A percentile compares a stretch with the other conserved stretches of the same genome.
These are phyloP conservation scores for Colletotrichum zoysiae DNA, from an alignment of 2,329 filamentous ascomycete genomes.

Conservation along the genomic window DNA sequence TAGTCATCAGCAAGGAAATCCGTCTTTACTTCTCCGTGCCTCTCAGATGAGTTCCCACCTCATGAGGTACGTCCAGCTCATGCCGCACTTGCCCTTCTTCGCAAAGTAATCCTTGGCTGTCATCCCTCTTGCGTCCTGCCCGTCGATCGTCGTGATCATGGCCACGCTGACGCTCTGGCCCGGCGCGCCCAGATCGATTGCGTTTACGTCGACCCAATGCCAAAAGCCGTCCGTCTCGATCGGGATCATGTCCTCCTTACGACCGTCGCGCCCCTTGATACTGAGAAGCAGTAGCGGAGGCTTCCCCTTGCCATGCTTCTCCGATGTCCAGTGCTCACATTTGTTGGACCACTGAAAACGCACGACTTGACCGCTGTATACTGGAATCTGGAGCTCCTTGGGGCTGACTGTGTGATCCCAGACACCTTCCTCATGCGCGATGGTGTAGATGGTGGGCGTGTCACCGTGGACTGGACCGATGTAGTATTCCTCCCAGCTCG, in stretches of 20 bases:
- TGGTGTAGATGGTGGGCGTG: conserved; percentile 60
- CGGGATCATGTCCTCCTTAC: conserved; percentile 75
- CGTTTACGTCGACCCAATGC: conserved; percentile 84
- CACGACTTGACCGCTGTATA: conserved; percentile 68
- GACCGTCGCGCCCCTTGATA: conserved; percentile 74
- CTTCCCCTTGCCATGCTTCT: conserved; percentile 73
- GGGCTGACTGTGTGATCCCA: conserved; percentile 73
- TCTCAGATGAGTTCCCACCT: conserved; percentile 63
- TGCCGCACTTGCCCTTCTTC: conserved; percentile 59
- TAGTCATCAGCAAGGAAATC: conserved; percentile 10
- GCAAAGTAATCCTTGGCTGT: conserved; percentile 60
- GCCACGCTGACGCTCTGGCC: conserved; percentile 77
- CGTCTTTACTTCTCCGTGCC: not conserved
- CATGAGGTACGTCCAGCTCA: conserved; percentile 59
- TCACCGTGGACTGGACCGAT: conserved; percentile 68
- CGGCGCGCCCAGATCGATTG: conserved; percentile 73
- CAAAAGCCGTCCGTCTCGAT: conserved; percentile 83
- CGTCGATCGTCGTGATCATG: conserved; percentile 66
- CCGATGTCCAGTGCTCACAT: conserved; percentile 87
- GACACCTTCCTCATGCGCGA: conserved; percentile 64
- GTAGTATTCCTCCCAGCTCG: conserved; percentile 87
- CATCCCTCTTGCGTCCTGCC: conserved; percentile 61
- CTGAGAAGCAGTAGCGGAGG: conserved; percentile 78
- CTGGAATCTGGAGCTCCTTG: conserved; percentile 67
- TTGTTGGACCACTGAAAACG: conserved; percentile 85